Base-by-base conservation (phyloP, 2,329 filamentous ascomycete species). In the Nakataea oryzae region DNA sequence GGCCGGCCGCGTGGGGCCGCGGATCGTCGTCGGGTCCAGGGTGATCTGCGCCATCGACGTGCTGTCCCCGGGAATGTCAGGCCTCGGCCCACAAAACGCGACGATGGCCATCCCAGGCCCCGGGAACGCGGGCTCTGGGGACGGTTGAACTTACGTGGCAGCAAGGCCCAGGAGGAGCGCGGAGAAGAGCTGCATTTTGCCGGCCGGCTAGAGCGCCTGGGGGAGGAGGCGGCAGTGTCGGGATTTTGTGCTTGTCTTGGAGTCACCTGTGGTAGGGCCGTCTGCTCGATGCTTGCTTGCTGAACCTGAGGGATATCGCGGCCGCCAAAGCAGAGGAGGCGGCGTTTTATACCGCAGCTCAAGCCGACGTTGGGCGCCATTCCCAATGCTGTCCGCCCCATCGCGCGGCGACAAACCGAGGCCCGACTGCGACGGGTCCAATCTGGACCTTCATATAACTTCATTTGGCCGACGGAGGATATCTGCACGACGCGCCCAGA, bases 11-110 rank as follows among this genome's bases (percentile, higher is more conserved):
- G 34, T 54, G 55, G 29, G 55, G 61, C 56, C 61, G 24, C 56
- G 55, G 57, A 62, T 56, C 27, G 61, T 62, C 24, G 29, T 58
- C 5, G 61, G 61, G 41, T 57, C 55, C 28, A 62, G 57, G n/a
- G 61, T 62, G 41, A 62, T 59, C 32, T 61, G 59, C 59, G 26
- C 54, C 28, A 29, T 13, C 26, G 54, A 12, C 26, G 24, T 29
- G 24, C 28, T 56, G 28, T n/a, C n/a, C n/a, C n/a, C n/a, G n/a
- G n/a, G n/a, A n/a, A n/a, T n/a, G n/a, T n/a, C n/a, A n/a, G n/a
- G n/a, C n/a, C n/a, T n/a, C n/a, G n/a, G n/a, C n/a, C n/a, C n/a
- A n/a, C n/a, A n/a, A n/a, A n/a, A n/a, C n/a, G n/a, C n/a, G n/a
- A n/a, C n/a, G n/a, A n/a, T n/a, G n/a, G n/a, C n/a, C n/a, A n/a